Evolutionary conservation across 2,329 filamentous ascomycete species (phyloP).

Genomic region (Oidium heveae): DNA sequence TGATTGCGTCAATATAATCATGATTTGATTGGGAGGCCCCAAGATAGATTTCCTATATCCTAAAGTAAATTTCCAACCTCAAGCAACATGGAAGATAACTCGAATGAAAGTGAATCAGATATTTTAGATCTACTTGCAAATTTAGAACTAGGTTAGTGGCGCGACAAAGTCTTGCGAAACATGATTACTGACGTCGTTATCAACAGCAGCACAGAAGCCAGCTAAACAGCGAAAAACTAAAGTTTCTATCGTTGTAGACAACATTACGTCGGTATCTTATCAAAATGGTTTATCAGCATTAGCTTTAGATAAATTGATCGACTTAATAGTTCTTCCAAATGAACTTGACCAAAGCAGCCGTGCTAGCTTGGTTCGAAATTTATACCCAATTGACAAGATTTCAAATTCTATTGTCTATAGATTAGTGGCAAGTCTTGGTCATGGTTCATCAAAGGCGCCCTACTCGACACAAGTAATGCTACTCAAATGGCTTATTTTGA

Average conservation of each 20-base stretch:
- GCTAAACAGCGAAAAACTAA: not conserved
- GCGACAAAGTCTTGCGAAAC: no score
- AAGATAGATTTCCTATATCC: no score
- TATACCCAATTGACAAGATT: conserved; percentile 50
- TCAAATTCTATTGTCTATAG: conserved; percentile 32
- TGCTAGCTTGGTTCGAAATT: conserved; percentile 40
- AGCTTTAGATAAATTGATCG: conserved; percentile 35
- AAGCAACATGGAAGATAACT: no score
- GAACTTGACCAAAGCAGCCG: conserved; percentile 54
- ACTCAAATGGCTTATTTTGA: conserved; percentile 54
- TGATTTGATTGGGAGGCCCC: no score
- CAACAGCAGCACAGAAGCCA: not conserved
- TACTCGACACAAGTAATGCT: conserved; percentile 44
- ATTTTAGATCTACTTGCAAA: no score
- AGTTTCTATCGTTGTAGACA: not conserved
- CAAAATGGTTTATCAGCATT: conserved; percentile 34
- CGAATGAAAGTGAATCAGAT: no score
- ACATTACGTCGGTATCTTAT: not conserved
- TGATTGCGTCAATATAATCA: no score
- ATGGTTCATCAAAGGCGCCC: conserved; percentile 50
- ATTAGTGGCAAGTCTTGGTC: conserved; percentile 48
- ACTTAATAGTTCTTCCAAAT: conserved; percentile 38
- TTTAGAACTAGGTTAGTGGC: no score
- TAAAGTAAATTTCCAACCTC: no score
- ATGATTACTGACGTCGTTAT: no score